Base-by-base conservation (phyloP, 768 basidiomycete species). In the Hericium erinaceus region DNA sequence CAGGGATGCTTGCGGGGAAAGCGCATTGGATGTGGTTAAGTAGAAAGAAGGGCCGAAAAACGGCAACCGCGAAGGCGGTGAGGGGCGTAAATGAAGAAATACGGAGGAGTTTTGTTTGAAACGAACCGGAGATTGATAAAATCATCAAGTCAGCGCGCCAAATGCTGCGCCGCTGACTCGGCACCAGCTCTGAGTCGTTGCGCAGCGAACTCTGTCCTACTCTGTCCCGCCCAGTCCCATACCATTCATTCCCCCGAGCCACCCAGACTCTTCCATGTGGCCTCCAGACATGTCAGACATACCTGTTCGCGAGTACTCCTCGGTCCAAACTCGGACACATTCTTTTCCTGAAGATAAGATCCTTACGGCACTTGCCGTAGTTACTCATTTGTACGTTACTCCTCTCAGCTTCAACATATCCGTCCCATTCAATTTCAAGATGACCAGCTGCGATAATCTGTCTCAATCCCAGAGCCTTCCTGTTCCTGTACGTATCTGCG, bases 111-210 rank as follows among this genome's bases (percentile, higher is more conserved):
- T 46, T 46, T 51, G 49, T 33, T 51, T 26, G 20, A 51, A 39
- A 53, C 26, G 52, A 53, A 39, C 52, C 52, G 52, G 52, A 53
- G 39, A 53, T 53, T 53, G 52, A 53, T 53, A 53, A 53, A 38
- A 53, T 53, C 28, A 18, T 20, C 44, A n/a, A 46, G n/a, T 46
- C n/a, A n/a, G 44, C n/a, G 44, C 44, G 44, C 44, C 44, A 46
- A 33, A 46, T 46, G 20, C 15, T 13, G 44, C 44, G 44, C 44
- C 44, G 44, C n/a, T n/a, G 3, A 16, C n/a, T 46, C 44, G 44
- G 44, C 16, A 20, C 44, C 20, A 46, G 44, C 44, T 46, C n/a
- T 46, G 44, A 22, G 44, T 18, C 44, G 44, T 18, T 46, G 44
- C 44, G 44, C 44, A 46, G 44, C 44, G 9, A 33, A 33, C 33